A percentile compares a stretch with the other conserved stretches of the same genome.
phyloP scores from a whole-genome alignment of 208 protist species.

The Naegleria fowleri region DNA sequence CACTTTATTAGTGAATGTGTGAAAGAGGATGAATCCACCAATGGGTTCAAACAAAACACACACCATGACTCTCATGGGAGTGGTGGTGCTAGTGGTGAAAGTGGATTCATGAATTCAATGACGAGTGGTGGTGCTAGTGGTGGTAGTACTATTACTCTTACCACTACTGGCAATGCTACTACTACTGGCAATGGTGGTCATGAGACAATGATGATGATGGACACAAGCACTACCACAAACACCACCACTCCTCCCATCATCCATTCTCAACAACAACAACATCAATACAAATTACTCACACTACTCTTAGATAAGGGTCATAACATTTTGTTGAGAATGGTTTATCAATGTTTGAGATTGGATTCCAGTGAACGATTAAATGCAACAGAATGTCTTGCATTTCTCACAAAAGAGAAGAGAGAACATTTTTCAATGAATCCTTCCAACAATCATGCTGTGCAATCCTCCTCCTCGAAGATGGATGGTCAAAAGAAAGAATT shows the following conservation, averaged over 20 bases:
- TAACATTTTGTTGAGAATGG: background rate
- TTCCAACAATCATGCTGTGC: background rate
- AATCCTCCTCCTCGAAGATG: too few relatives aligned
- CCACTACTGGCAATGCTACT: too few relatives aligned
- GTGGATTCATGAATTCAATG: too few relatives aligned
- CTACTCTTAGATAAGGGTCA: background rate
- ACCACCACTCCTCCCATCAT: background rate
- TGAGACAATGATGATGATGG: too few relatives aligned
- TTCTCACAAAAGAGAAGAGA: background rate
- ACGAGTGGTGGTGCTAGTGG: too few relatives aligned
- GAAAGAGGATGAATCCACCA: background rate
- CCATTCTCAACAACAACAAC: background rate
- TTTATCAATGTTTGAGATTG: background rate
- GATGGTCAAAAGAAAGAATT: background rate
- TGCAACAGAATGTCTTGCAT: background rate
- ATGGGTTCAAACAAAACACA: too few relatives aligned
- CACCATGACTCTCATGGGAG: too few relatives aligned
- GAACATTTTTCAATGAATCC: background rate
- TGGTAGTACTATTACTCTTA: too few relatives aligned
- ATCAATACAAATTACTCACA: background rate
- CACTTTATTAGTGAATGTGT: background rate
- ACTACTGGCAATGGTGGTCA: too few relatives aligned
- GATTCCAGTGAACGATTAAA: conserved; percentile 6
- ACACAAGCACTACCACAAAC: too few relatives aligned
- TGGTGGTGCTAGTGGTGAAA: too few relatives aligned